Conservation (phyloP, 148 eudicot species). For the Limonium bicolor region DNA sequence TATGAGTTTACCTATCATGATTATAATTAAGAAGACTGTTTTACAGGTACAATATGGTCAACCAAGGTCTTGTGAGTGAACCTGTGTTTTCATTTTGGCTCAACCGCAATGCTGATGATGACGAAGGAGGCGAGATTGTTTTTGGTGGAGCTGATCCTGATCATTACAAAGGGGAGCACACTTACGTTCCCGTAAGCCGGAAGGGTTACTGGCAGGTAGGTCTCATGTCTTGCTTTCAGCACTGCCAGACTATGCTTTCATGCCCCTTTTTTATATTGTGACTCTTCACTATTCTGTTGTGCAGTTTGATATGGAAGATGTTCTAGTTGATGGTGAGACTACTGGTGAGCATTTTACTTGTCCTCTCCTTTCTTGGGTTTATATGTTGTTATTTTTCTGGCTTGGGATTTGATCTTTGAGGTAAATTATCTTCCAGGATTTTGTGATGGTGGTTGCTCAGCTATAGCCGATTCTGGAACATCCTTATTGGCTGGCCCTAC, state of each 20-base stretch:
- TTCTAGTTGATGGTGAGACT: slow-evolving; percentile 54
- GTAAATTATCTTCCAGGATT: slow-evolving; percentile 27
- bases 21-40: background rate
- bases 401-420: background rate
- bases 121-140: slow-evolving; percentile 46
- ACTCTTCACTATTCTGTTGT: slow-evolving; percentile 3
- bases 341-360: slow-evolving; percentile 36
- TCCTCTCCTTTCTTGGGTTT: background rate
- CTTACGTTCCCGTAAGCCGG: slow-evolving; percentile 35
- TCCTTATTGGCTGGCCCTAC: slow-evolving; percentile 88
- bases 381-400: background rate
- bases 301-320: slow-evolving; percentile 91
- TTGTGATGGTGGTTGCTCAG: slow-evolving; percentile 68
- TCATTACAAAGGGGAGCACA: slow-evolving; percentile 35
- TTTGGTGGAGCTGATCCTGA: slow-evolving; percentile 45
- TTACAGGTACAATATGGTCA: slow-evolving; percentile 50
- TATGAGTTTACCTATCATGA: background rate
- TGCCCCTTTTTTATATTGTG: background rate
- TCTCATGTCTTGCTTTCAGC: background rate
- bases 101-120: slow-evolving; percentile 26
- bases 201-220: slow-evolving; percentile 62
- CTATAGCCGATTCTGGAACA: slow-evolving; percentile 98
- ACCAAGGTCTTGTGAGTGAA: slow-evolving; percentile 52
- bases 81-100: slow-evolving; percentile 65
- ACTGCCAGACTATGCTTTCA: background rate